phyloP scores from a whole-genome alignment of 2,329 filamentous ascomycete genomes.

The Aspergillus sp. region DNA sequence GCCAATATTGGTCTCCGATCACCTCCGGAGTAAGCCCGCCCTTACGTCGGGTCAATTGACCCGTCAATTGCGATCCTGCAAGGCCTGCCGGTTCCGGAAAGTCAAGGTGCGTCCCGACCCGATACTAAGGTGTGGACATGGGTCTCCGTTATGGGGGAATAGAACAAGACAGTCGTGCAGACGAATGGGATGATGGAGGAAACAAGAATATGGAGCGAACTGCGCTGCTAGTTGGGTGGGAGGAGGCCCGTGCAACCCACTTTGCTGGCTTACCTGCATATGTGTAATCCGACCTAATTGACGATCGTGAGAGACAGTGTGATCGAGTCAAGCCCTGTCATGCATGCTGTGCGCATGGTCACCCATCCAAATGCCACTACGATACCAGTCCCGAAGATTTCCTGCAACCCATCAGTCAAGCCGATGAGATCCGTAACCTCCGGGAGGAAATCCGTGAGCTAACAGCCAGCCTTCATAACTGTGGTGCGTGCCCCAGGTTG shows the following conservation, averaged over 20 bases:
- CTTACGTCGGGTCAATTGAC: slow-evolving; percentile 17
- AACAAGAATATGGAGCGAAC: not conserved
- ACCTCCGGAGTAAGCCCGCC: slow-evolving; percentile 22
- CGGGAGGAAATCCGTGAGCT: slow-evolving; percentile 38
- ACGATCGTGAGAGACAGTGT: slow-evolving; percentile 29
- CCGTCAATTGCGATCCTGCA: slow-evolving; percentile 42
- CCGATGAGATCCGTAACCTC: slow-evolving; percentile 40
- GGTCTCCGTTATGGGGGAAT: not conserved
- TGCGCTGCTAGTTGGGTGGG: not conserved
- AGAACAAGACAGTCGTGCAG: not conserved
- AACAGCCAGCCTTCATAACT: slow-evolving; percentile 27
- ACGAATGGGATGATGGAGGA: not conserved
- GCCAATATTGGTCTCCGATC: slow-evolving; percentile 17
- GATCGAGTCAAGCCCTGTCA: slow-evolving; percentile 43
- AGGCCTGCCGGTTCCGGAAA: slow-evolving; percentile 41
- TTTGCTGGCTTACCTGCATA: not conserved
- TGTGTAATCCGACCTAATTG: slow-evolving; percentile 5
- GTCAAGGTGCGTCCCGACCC: slow-evolving; percentile 37
- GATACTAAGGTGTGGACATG: not conserved
- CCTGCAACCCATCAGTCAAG: slow-evolving; percentile 36
- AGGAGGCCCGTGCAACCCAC: not conserved
- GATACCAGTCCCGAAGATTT: slow-evolving; percentile 37
- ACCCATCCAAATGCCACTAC: slow-evolving; percentile 42
- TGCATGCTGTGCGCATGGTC: slow-evolving; percentile 43
- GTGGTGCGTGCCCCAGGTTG: slow-evolving; percentile 23